Percentiles rank a stretch among this genome's conserved stretches.
Evolutionary conservation across 148 eudicot genomes (phyloP).

Genomic region (Fagopyrum esculentum): DNA sequence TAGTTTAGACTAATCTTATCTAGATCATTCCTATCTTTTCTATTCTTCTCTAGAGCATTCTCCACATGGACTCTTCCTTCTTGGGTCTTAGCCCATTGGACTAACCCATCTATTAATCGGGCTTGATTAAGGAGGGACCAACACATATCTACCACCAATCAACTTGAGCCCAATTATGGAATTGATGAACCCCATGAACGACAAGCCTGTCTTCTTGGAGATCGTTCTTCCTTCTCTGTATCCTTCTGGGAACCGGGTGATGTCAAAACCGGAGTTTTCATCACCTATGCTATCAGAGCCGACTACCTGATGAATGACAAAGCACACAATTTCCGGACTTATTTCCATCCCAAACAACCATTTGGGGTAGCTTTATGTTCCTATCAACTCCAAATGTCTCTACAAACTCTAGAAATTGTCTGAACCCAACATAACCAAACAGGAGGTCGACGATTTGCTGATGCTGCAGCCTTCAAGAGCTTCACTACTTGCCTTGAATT

Average conservation of each 20-base stretch:
- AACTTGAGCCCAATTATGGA: conserved; percentile 49
- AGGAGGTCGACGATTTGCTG: conserved; percentile 81
- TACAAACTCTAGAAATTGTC: conserved; percentile 65
- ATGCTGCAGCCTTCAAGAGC: conserved; percentile 80
- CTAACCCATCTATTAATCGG: no score
- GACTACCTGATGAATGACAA: conserved; percentile 38
- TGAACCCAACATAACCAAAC: conserved; percentile 75
- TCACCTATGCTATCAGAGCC: conserved; percentile 71
- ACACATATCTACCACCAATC: conserved; percentile 21
- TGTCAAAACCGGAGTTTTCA: conserved; percentile 61
- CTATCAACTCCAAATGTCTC: conserved; percentile 64
- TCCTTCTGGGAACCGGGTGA: conserved; percentile 70
- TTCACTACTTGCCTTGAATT: conserved; percentile 53
- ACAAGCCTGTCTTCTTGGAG: conserved; percentile 54
- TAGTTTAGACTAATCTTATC: no score
- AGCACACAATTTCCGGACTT: conserved; percentile 20
- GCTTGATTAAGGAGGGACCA: no score
- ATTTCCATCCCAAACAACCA: conserved; percentile 95
- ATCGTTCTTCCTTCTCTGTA: conserved; percentile 73
- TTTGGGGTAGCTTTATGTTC: conserved; percentile 66
- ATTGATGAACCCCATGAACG: conserved; percentile 63
- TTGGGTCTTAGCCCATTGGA: no score
- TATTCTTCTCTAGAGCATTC: no score
- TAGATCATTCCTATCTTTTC: no score
- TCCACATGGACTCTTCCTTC: no score